Base-by-base conservation (phyloP, 2,329 filamentous ascomycete genomes). In the Pyrenophora graminea region DNA sequence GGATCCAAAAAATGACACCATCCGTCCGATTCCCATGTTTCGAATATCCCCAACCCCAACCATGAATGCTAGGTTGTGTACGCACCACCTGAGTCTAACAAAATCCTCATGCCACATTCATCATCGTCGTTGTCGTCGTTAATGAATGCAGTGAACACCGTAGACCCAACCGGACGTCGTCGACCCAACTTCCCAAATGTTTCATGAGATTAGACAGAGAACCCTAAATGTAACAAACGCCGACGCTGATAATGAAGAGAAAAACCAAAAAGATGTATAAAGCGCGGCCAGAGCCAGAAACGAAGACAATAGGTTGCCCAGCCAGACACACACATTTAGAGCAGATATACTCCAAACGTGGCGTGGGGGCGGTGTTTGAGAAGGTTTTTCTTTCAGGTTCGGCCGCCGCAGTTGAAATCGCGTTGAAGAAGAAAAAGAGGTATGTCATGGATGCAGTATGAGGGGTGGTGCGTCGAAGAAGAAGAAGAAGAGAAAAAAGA, bases 361-460 rank as follows among this genome's bases (percentile, higher is more conserved):
- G 48, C 45, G 46, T 51, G 58, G 62, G 62, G 62, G 55, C 61
- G 39, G 48, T 51, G 55, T 53, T 39, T 45, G 39, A 41, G 48
- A 45, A 43, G 38, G 40, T 42, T 52, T 27, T 40, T 61, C 56
- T 53, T 46, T 58, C 58, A 1, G 51, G 32, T 56, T 48, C 56
- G 61, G 62, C 59, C 60, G 62, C 65, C 21, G 43, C 55, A 51
- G 36, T 21, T 21, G 23, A 53, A 46, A 43, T 31, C 33, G 18
- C 51, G 45, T 38, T 25, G 39, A 49, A 48, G 58, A 51, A 31
- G 25, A 43, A 46, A 47, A 58, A 51, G 25, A 51, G 25, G 18
- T 52, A 27, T 52, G 56, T 45, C 25, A 52, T 58, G 40, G 50
- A 55, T 49, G n/a, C 6, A 50, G 46, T 32, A 12, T 8, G 4